phyloP scores from a whole-genome alignment of 805 yeast species.

The Kurtzmaniella cleridarum region DNA sequence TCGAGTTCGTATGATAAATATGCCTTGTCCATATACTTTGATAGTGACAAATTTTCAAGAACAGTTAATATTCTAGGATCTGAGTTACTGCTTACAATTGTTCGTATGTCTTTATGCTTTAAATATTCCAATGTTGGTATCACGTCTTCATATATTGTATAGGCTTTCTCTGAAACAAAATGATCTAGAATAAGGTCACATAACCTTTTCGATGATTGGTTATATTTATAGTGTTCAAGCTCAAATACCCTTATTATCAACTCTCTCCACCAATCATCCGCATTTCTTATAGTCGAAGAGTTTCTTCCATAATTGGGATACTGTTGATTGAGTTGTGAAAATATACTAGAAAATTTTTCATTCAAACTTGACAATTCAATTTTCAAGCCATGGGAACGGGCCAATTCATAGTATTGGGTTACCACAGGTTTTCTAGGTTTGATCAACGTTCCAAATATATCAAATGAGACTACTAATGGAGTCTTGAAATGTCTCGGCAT shows the following conservation, averaged over 20 bases:
- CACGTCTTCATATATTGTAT: constrained; percentile 50
- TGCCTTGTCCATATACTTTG: constrained; percentile 35
- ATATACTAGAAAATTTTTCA: constrained; percentile 24
- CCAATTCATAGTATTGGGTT: constrained; percentile 48
- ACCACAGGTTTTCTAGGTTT: constrained; percentile 50
- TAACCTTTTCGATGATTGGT: constrained; percentile 27
- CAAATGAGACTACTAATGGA: constrained; percentile 54
- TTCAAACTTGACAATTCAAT: constrained; percentile 20
- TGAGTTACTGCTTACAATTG: constrained; percentile 56
- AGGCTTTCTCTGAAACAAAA: constrained; percentile 50
- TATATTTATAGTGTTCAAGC: constrained; percentile 17
- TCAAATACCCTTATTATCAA: constrained; percentile 41
- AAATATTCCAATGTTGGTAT: constrained; percentile 36
- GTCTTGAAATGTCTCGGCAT: background rate
- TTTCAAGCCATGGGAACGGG: constrained; percentile 38
- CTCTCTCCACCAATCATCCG: constrained; percentile 55
- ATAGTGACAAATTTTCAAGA: constrained; percentile 42
- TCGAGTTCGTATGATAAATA: constrained; percentile 57
- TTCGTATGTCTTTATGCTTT: constrained; percentile 21
- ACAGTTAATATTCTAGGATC: constrained; percentile 49
- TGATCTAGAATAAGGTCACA: constrained; percentile 40
- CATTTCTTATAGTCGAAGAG: constrained; percentile 10
- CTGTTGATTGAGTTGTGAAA: constrained; percentile 26
- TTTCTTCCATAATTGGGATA: constrained; percentile 64
- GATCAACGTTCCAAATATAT: constrained; percentile 65